Percentiles rank a stretch among this genome's conserved stretches.
These are phyloP conservation scores for Combretum micranthum DNA, from an alignment of 345 rosid species.

Conservation along the genomic window DNA sequence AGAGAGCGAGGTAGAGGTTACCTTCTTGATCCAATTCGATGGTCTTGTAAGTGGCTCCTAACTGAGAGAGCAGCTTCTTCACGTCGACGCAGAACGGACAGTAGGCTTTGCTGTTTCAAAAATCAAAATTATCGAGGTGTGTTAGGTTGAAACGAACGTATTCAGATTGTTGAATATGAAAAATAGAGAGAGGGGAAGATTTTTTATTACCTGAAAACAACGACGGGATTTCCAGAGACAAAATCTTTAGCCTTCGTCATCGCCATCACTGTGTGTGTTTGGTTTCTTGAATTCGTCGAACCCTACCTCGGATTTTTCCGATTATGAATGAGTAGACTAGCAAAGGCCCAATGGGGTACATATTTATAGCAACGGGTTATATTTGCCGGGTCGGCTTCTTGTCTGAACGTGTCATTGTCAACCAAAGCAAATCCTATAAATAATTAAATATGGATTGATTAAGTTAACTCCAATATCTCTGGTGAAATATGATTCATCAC, in stretches of 20 bases:
- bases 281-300: not conserved
- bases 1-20: constrained; percentile 9
- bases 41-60: constrained; percentile 44
- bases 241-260: constrained; percentile 50
- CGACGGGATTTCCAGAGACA: constrained; percentile 49
- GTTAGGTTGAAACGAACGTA: not conserved
- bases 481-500: too few species aligned
- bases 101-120: constrained; percentile 45
- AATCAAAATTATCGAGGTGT: not conserved
- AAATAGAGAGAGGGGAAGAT: not conserved
- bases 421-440: too few species aligned
- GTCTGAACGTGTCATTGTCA: too few species aligned
- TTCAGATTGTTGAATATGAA: not conserved
- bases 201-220: constrained; percentile 56
- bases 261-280: constrained; percentile 29
- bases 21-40: constrained; percentile 62
- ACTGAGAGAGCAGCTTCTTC: constrained; percentile 52
- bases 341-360: too few species aligned
- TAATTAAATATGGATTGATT: too few species aligned
- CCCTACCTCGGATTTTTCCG: not conserved
- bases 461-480: too few species aligned
- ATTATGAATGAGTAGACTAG: too few species aligned
- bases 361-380: not conserved
- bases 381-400: too few species aligned
- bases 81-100: constrained; percentile 62